A percentile compares a stretch with the other conserved stretches of the same genome.
phyloP scores from a whole-genome alignment of 192 early-diverging fungal genomes.

The Mortierella antarctica region DNA sequence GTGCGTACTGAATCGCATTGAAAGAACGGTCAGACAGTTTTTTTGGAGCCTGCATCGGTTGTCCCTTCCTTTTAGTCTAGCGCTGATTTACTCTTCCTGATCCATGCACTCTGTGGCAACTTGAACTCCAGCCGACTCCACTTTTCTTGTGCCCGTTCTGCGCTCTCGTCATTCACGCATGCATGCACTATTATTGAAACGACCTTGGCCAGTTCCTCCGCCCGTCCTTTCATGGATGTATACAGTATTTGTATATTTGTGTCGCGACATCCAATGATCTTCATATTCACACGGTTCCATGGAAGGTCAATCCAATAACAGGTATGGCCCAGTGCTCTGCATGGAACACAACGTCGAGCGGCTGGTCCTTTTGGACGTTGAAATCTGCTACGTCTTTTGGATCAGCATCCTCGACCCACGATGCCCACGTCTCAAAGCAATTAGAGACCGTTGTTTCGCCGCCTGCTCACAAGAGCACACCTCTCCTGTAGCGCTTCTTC shows the following conservation, averaged over 20 bases:
- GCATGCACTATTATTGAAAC: neutral
- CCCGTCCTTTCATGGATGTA: neutral
- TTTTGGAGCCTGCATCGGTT: too few relatives aligned
- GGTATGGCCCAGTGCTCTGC: neutral
- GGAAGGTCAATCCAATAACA: conserved; percentile 1
- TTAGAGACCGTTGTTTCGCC: too few relatives aligned
- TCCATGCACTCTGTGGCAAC: conserved; percentile 1
- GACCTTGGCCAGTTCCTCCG: neutral
- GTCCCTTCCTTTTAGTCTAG: too few relatives aligned
- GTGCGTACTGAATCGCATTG: too few relatives aligned
- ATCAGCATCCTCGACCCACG: too few relatives aligned
- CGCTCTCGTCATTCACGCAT: neutral
- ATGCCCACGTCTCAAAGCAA: too few relatives aligned
- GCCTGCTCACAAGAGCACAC: too few relatives aligned
- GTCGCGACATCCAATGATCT: neutral
- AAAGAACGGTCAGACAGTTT: too few relatives aligned
- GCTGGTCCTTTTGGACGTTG: too few relatives aligned
- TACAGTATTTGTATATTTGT: neutral
- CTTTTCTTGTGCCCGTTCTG: neutral
- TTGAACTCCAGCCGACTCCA: conserved; percentile 3
- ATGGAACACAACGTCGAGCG: too few relatives aligned
- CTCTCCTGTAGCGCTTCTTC: too few relatives aligned
- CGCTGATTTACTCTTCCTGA: neutral
- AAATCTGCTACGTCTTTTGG: too few relatives aligned
- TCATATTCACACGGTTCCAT: conserved; percentile 13